phyloP scores from a whole-genome alignment of 2,329 filamentous ascomycete species.

The Alternaria arbusti region DNA sequence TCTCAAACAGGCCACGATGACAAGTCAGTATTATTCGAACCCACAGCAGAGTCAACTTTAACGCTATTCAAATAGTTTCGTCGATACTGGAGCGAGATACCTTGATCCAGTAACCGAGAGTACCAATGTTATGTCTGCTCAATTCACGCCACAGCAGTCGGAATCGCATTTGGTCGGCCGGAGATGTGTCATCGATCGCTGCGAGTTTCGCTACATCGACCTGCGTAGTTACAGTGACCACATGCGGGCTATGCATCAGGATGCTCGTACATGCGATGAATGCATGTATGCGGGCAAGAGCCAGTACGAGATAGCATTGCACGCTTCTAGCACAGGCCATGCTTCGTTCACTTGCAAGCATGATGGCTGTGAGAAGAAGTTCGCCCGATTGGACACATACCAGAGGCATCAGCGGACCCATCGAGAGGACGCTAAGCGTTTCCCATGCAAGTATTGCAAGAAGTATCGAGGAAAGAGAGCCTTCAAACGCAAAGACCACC shows the following conservation, averaged over 20 bases:
- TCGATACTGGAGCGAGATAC: no score
- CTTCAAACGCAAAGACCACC: slow-evolving; percentile 1
- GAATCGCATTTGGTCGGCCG: no score
- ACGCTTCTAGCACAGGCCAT: neutral
- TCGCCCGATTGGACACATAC: neutral
- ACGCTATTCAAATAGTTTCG: no score
- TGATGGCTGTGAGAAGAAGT: neutral
- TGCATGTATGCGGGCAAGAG: neutral
- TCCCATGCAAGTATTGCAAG: neutral
- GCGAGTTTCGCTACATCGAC: no score
- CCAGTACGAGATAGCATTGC: accelerated
- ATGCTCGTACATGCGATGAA: neutral
- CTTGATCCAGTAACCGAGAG: no score
- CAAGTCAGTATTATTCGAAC: no score
- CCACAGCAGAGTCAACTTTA: no score
- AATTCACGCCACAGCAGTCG: neutral
- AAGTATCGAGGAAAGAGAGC: neutral
- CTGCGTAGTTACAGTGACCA: no score
- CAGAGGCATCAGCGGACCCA: neutral
- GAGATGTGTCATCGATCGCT: no score
- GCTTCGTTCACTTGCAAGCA: neutral
- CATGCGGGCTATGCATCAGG: neutral
- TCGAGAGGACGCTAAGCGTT: neutral
- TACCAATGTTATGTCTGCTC: neutral
- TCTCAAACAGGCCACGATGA: no score